phyloP scores from a whole-genome alignment of 805 yeast species.

The Limtongia smithiae region DNA sequence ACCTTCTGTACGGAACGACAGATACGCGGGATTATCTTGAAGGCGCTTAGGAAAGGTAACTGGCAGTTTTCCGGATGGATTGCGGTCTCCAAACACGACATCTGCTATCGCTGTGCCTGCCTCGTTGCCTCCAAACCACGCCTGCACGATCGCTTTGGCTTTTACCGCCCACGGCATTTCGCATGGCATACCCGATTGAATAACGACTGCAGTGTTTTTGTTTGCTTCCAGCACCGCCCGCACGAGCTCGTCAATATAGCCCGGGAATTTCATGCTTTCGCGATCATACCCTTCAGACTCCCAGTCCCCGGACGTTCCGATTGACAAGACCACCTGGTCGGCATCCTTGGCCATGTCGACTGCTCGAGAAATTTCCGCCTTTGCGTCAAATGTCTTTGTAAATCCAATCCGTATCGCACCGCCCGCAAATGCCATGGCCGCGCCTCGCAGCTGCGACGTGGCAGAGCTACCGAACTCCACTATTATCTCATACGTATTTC shows the following conservation, averaged over 20 bases:
- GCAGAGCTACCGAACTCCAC: slow-evolving; percentile 53
- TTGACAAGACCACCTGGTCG: slow-evolving; percentile 51
- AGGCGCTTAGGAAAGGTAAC: slow-evolving; percentile 51
- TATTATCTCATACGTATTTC: slow-evolving; percentile 45
- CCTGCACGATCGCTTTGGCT: slow-evolving; percentile 48
- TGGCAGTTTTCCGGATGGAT: slow-evolving; percentile 59
- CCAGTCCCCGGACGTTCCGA: slow-evolving; percentile 55
- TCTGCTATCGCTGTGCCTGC: slow-evolving; percentile 58
- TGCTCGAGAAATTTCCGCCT: slow-evolving; percentile 37
- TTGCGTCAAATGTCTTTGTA: not conserved
- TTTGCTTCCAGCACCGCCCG: slow-evolving; percentile 46
- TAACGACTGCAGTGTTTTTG: slow-evolving; percentile 50
- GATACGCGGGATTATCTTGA: slow-evolving; percentile 56
- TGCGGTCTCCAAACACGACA: slow-evolving; percentile 54
- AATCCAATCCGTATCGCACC: slow-evolving; percentile 13
- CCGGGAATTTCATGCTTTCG: slow-evolving; percentile 50
- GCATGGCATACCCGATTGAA: slow-evolving; percentile 62
- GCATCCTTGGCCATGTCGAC: slow-evolving; percentile 47
- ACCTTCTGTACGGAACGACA: slow-evolving; percentile 49
- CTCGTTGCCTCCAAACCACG: slow-evolving; percentile 58
- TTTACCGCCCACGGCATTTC: slow-evolving; percentile 51
- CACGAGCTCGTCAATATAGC: slow-evolving; percentile 46
- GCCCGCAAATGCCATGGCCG: not conserved
- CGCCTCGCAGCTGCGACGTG: slow-evolving; percentile 35
- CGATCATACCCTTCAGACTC: slow-evolving; percentile 62